These are phyloP conservation scores for Colletotrichum lindemuthianum DNA, from an alignment of 2,329 filamentous ascomycete genomes.

Conservation along the genomic window DNA sequence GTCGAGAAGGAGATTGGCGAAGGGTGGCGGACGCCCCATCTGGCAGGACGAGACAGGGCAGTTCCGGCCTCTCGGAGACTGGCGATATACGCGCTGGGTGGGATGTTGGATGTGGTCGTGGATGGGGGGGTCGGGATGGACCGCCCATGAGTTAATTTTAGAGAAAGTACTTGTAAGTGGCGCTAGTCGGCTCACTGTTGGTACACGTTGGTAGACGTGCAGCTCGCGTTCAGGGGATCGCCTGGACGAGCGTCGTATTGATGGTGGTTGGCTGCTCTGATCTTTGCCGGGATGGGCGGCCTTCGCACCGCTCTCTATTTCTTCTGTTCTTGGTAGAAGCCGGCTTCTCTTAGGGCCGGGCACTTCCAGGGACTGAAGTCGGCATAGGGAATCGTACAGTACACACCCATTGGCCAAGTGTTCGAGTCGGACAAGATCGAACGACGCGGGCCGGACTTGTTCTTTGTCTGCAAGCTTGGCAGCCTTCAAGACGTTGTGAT, in stretches of 20 bases:
- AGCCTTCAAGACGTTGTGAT: constrained; percentile 18
- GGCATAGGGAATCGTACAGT: too few species aligned
- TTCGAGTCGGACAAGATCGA: not conserved
- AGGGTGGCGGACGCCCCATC: constrained; percentile 23
- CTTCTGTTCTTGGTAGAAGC: too few species aligned
- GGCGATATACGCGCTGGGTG: not conserved
- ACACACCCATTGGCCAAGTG: not conserved
- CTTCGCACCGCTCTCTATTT: not conserved
- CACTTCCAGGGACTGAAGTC: too few species aligned
- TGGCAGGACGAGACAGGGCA: not conserved
- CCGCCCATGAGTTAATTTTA: constrained; percentile 27
- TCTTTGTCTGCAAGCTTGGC: not conserved
- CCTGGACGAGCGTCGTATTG: not conserved
- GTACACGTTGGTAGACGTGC: too few species aligned
- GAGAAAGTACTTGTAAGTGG: constrained; percentile 14
- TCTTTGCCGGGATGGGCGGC: not conserved
- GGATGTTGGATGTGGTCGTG: not conserved
- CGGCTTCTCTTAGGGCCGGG: too few species aligned
- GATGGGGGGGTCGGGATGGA: constrained; percentile 5
- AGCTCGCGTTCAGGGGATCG: constrained; percentile 2
- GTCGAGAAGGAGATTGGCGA: constrained; percentile 20
- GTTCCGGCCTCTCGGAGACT: constrained; percentile 3
- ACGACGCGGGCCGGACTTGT: too few species aligned
- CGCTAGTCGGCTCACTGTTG: constrained; percentile 18
- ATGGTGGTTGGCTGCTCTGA: constrained; percentile 4